A percentile compares a stretch with the other conserved stretches of the same genome.
These are phyloP conservation scores for Tylopilus balloui DNA, from an alignment of 768 basidiomycete species.

Conservation along the genomic window DNA sequence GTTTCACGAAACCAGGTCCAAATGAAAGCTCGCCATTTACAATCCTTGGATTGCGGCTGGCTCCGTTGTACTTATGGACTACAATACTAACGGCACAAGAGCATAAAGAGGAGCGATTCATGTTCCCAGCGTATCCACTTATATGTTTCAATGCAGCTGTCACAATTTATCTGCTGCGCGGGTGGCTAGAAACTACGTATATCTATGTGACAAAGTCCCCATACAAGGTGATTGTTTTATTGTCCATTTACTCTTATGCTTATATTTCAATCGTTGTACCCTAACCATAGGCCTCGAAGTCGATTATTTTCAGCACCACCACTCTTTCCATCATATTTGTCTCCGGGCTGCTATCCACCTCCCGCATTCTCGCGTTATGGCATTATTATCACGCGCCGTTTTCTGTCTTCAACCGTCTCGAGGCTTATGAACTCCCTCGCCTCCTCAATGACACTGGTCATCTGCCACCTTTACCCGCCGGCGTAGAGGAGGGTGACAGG, in stretches of 20 bases:
- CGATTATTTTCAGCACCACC: slow-evolving; percentile 68
- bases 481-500: slow-evolving; percentile 40
- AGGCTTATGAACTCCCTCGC: slow-evolving; percentile 74
- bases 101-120: slow-evolving; percentile 99
- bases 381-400: slow-evolving; percentile 91
- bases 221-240: slow-evolving; percentile 58
- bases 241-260: not conserved
- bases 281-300: slow-evolving; percentile 62
- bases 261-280: not conserved
- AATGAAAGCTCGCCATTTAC: slow-evolving; percentile 78
- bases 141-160: slow-evolving; percentile 94
- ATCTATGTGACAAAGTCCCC: slow-evolving; percentile 77
- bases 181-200: slow-evolving; percentile 78
- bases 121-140: slow-evolving; percentile 90
- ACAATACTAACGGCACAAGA: slow-evolving; percentile 73
- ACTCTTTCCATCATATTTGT: slow-evolving; percentile 68
- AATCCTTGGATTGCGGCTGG: slow-evolving; percentile 68
- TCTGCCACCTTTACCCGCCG: slow-evolving; percentile 43
- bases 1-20: slow-evolving; percentile 41
- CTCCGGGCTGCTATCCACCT: slow-evolving; percentile 65
- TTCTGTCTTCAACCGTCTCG: slow-evolving; percentile 62
- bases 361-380: slow-evolving; percentile 78
- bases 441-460: slow-evolving; percentile 71
- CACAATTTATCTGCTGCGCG: slow-evolving; percentile 77
- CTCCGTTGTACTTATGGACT: slow-evolving; percentile 91